Conservation (phyloP, 805 yeast genomes). For the Candida dendrica region DNA sequence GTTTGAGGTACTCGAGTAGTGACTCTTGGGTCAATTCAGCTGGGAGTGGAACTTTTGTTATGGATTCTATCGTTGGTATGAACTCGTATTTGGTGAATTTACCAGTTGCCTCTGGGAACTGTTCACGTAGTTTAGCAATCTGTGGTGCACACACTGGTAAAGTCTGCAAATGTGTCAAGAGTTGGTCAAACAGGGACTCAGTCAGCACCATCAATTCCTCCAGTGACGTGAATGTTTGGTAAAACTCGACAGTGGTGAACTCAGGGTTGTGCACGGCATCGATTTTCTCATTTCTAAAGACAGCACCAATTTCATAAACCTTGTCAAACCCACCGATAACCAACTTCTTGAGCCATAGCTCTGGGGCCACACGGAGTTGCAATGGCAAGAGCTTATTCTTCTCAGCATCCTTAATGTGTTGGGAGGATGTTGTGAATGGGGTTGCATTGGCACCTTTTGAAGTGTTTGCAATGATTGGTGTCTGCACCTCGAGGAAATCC, state of each 20-base stretch:
- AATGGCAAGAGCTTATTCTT: slow-evolving; percentile 24
- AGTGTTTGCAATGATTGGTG: slow-evolving; percentile 71
- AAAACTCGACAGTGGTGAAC: slow-evolving; percentile 85
- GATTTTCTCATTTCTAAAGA: slow-evolving; percentile 87
- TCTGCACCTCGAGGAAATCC: slow-evolving; percentile 75
- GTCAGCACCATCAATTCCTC: slow-evolving; percentile 61
- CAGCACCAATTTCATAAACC: slow-evolving; percentile 80
- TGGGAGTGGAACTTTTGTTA: slow-evolving; percentile 47
- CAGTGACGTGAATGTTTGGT: slow-evolving; percentile 63
- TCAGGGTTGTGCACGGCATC: slow-evolving; percentile 94
- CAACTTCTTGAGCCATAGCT: slow-evolving; percentile 82
- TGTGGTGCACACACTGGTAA: slow-evolving; percentile 6
- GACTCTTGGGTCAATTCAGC: slow-evolving; percentile 29
- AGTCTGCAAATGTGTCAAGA: slow-evolving; percentile 27
- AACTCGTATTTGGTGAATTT: slow-evolving; percentile 50
- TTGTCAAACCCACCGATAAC: slow-evolving; percentile 80
- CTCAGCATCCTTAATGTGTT: slow-evolving; percentile 22
- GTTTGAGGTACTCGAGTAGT: slow-evolving; percentile 32
- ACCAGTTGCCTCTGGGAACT: background rate
- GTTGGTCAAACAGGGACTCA: slow-evolving; percentile 42
- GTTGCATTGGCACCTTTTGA: slow-evolving; percentile 89
- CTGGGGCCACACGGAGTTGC: slow-evolving; percentile 87
- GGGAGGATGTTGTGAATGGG: slow-evolving; percentile 62
- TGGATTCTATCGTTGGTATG: slow-evolving; percentile 50
- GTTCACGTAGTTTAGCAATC: background rate